These are phyloP conservation scores for Smallanthus sonchifolius DNA, from an alignment of 129 eudicot genomes.

Conservation along the genomic window DNA sequence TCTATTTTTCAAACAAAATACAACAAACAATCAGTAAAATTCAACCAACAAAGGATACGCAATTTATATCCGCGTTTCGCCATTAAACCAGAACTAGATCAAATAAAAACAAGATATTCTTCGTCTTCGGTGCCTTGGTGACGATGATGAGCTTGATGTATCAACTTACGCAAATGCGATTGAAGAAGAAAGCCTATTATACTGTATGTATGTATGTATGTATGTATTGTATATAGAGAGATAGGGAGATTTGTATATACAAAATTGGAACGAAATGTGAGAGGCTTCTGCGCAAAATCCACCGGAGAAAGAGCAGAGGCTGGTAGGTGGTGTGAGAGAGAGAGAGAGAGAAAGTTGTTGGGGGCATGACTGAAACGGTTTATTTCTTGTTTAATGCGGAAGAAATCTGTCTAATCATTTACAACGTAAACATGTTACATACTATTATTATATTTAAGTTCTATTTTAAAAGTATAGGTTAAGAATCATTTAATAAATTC, in stretches of 20 bases:
- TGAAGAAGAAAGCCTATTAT: slow-evolving; percentile 1
- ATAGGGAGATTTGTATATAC: background rate
- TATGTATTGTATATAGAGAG: slow-evolving; percentile 1
- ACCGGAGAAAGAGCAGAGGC: slow-evolving; percentile 16
- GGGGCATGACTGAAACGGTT: slow-evolving; percentile 21
- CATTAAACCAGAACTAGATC: slow-evolving; percentile 34
- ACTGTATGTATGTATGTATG: background rate
- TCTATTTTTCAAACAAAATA: background rate
- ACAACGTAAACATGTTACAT: background rate
- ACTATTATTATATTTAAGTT: too few species aligned
- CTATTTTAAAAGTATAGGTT: too few species aligned
- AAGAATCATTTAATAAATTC: too few species aligned
- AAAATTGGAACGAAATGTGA: background rate
- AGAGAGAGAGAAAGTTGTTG: slow-evolving; percentile 29
- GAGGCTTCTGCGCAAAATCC: slow-evolving; percentile 16
- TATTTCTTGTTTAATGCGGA: background rate
- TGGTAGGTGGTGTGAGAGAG: slow-evolving; percentile 4
- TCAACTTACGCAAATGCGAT: slow-evolving; percentile 6
- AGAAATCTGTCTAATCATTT: background rate
- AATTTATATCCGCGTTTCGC: slow-evolving; percentile 76
- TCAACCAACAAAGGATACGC: slow-evolving; percentile 60
- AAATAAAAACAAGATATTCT: background rate
- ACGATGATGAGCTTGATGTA: too few species aligned
- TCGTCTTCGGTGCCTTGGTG: background rate
- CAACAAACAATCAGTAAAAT: background rate